Evolutionary conservation across 257 asterid species (phyloP), one percentile per base, ranked within the genome.

Genomic region (Nicotiana tomentosiformis): DNA sequence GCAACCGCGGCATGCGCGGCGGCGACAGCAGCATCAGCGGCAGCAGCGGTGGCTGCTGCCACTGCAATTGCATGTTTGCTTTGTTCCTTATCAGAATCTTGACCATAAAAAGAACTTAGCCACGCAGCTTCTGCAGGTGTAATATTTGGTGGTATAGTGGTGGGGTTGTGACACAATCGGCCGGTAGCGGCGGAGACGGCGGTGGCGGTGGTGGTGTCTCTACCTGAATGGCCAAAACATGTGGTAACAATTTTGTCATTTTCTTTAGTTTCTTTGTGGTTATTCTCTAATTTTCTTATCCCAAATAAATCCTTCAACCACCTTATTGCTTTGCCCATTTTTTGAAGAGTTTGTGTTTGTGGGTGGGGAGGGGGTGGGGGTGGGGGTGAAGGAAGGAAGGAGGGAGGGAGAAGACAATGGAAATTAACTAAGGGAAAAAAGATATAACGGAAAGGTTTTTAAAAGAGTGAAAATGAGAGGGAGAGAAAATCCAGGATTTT

Each of bases 11-110:
- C 99, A n/a, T 92, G 92, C 0, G 97, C 98, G 0, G 98, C 97
- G 0, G 95, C 97, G 0, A 91, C 92, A 16, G 97, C 98, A 0
- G 98, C 97, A 51, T 93, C 98, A 0, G 98, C 98, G 0, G 97
- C 98, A 0, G 97, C 97, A 0, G 98, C 98, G 0, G 97, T 92
- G 56, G 98, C 98, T 0, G 99, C 95, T 20, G 97, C 99, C 49
- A 93, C 98, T 23, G 97, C 99, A 5, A 95, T 92, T 8, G 98
- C 99, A 84, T 93, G 98, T 85, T 90, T 93, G 93, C 77, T 95
- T 83, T 88, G 97, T 79, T 92, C 95, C 82, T 76, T 87, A 46
- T 92, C 93, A 5, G 88, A 16, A 3, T 84, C 77, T 16, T 37
- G 86, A 33, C 20, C 18, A 84, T 89, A 92, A 83, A 92, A 92